Conservation (phyloP, 2,329 filamentous ascomycete genomes). For the Diplodia sapinea region DNA sequence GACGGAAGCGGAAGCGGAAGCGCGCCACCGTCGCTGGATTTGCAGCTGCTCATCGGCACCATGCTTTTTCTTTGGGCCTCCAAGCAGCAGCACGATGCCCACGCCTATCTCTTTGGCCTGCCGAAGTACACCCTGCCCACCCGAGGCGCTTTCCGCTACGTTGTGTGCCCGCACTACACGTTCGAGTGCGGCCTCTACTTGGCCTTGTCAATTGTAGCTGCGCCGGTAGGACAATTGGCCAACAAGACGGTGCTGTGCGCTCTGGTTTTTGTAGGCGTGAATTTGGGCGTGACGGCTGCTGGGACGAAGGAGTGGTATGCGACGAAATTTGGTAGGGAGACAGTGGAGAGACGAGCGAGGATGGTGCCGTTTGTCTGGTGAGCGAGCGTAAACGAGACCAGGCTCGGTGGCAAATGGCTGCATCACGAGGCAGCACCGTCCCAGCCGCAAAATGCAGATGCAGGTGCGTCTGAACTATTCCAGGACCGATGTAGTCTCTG, state of each 20-base stretch:
- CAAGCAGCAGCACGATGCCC: slow-evolving; percentile 70
- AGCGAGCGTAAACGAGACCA: slow-evolving; percentile 5
- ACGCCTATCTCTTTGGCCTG: slow-evolving; percentile 54
- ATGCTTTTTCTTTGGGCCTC: slow-evolving; percentile 73
- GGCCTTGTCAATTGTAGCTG: slow-evolving; percentile 74
- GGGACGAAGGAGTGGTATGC: slow-evolving; percentile 81
- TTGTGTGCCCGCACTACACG: slow-evolving; percentile 90
- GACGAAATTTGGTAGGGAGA: slow-evolving; percentile 72
- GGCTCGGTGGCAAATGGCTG: background rate
- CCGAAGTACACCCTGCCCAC: slow-evolving; percentile 74
- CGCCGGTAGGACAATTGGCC: slow-evolving; percentile 67
- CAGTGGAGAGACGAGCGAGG: slow-evolving; percentile 68
- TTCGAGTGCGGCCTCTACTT: slow-evolving; percentile 86
- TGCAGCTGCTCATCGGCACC: slow-evolving; percentile 40
- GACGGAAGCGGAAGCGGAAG: background rate
- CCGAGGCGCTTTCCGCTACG: slow-evolving; percentile 70
- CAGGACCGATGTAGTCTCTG: background rate
- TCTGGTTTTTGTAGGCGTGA: slow-evolving; percentile 74
- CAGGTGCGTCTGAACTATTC: background rate
- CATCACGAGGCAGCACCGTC: background rate
- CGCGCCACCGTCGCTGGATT: background rate
- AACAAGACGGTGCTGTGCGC: slow-evolving; percentile 77
- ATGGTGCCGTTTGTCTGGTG: slow-evolving; percentile 73
- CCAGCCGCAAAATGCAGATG: background rate
- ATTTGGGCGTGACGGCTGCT: slow-evolving; percentile 80